phyloP scores from a whole-genome alignment of 179 eudicot genomes.

The Drosera spatulata region DNA sequence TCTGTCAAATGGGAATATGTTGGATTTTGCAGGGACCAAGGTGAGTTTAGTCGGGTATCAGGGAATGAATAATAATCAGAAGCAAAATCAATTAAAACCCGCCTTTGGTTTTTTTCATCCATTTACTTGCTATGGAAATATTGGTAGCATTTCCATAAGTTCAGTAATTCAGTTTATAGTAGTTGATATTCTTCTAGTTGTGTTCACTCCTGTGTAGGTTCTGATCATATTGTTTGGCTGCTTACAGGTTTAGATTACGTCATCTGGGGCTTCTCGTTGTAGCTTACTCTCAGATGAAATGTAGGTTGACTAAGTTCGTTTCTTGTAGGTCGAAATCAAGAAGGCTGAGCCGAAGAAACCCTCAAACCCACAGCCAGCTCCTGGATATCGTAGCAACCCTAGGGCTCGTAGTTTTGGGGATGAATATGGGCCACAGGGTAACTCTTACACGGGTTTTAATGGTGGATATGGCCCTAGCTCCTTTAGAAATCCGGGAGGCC shows the following conservation, averaged over 20 bases:
- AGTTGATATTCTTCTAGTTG: neutral
- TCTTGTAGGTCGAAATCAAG: constrained; percentile 47
- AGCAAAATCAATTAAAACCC: neutral
- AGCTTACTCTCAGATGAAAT: constrained; percentile 16
- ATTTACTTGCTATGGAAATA: neutral
- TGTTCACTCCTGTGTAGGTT: neutral
- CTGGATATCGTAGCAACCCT: constrained; percentile 54
- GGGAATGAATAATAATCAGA: neutral
- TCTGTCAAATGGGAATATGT: constrained; percentile 40
- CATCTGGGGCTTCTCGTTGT: constrained; percentile 12
- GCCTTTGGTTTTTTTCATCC: neutral
- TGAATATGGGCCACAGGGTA: constrained; percentile 27
- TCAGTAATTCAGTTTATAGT: too few relatives aligned
- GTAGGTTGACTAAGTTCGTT: neutral
- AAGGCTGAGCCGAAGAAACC: constrained; percentile 60
- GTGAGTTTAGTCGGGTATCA: constrained; percentile 12
- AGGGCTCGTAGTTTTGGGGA: constrained; percentile 28
- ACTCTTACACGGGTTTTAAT: constrained; percentile 20
- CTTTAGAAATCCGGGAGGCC: constrained; percentile 20
- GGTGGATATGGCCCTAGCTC: constrained; percentile 18
- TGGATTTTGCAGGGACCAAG: constrained; percentile 56
- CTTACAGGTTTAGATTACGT: constrained; percentile 14
- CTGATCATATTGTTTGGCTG: neutral
- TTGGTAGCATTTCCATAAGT: too few relatives aligned
- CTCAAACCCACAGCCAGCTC: constrained; percentile 43